Percentiles rank a stretch among this genome's conserved stretches.
Evolutionary conservation across 1,139 yeast genomes (phyloP).

Genomic region (Arxiozyma heterogenica): DNA sequence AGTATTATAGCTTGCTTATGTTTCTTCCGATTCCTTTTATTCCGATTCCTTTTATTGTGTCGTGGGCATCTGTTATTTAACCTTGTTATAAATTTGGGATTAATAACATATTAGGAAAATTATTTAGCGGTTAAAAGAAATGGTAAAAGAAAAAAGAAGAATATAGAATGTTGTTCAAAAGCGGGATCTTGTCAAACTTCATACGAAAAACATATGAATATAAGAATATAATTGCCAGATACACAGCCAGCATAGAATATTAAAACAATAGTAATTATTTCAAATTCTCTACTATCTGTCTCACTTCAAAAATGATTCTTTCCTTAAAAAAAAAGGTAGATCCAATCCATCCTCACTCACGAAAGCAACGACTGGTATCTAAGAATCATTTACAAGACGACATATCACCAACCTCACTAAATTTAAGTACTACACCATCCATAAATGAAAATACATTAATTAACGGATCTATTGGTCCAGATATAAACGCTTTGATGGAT

Average conservation of each 20-base stretch:
- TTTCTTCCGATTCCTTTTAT: background rate
- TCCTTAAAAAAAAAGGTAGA: conserved; percentile 21
- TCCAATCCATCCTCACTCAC: conserved; percentile 14
- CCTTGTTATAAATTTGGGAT: no score
- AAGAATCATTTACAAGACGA: conserved; percentile 22
- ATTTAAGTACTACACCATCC: conserved; percentile 16
- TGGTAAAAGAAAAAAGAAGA: background rate
- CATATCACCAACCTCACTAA: conserved; percentile 18
- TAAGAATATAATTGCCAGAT: no score
- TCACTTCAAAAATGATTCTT: conserved; percentile 9
- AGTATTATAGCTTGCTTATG: no score
- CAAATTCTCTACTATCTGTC: background rate
- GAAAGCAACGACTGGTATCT: conserved; percentile 18
- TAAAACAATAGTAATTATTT: no score
- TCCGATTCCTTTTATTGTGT: background rate
- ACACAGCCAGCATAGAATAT: no score
- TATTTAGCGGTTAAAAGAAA: background rate
- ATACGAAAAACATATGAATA: background rate
- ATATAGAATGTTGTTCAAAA: background rate
- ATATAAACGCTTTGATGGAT: conserved; percentile 16
- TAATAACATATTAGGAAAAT: background rate
- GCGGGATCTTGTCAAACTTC: background rate
- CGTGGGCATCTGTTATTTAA: background rate
- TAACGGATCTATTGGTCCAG: conserved; percentile 13
- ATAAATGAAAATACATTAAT: conserved; percentile 15